Evolutionary conservation across 768 basidiomycete species (phyloP).

Genomic region (Amanita rubescens): DNA sequence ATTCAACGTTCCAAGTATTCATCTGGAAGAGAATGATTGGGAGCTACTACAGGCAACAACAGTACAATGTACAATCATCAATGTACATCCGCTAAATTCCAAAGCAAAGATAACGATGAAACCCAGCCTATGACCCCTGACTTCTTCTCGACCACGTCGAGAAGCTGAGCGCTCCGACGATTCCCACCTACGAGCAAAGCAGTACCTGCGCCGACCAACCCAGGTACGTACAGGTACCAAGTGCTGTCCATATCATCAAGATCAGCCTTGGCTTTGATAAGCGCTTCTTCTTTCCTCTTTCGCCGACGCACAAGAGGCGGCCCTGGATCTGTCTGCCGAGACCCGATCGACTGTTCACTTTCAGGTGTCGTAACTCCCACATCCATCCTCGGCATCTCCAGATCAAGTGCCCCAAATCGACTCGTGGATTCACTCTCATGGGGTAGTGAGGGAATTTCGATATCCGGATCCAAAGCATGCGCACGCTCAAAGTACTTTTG

Average conservation of each 20-base stretch:
- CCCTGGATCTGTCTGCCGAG: constrained; percentile 28
- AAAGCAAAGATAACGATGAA: not conserved
- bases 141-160: constrained; percentile 62
- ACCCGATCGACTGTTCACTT: constrained; percentile 28
- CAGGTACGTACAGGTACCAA: constrained; percentile 77
- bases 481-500: constrained; percentile 69
- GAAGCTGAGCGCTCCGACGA: constrained; percentile 72
- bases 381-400: constrained; percentile 69
- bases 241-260: constrained; percentile 58
- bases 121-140: constrained; percentile 40
- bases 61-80: too few relatives aligned
- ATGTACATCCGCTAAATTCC: not conserved
- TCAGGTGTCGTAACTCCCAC: constrained; percentile 30
- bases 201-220: constrained; percentile 78
- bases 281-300: constrained; percentile 50
- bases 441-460: constrained; percentile 67
- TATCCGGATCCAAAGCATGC: constrained; percentile 44
- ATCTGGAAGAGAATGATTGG: not conserved
- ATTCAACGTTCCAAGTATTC: constrained; percentile 35
- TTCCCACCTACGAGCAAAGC: constrained; percentile 72
- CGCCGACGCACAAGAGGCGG: constrained; percentile 37
- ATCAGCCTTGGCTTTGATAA: constrained; percentile 36
- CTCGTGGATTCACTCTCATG: constrained; percentile 29
- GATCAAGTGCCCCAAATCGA: constrained; percentile 28
- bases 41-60: too few relatives aligned